Conservation (phyloP, 73 alveolate genomes). For the Breviolum minutum region DNA sequence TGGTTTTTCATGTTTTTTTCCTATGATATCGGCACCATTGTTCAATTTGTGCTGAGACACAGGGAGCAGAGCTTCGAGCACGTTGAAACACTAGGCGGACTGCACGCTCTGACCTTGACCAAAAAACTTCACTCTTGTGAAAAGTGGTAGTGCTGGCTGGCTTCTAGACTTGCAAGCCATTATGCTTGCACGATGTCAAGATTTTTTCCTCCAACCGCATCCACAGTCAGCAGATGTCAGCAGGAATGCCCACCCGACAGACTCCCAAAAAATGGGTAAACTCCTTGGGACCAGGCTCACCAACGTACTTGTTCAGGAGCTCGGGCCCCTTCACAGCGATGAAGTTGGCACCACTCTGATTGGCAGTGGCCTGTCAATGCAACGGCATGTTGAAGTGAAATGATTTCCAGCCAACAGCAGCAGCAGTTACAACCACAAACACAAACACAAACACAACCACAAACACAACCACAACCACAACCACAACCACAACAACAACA, state of each 20-base stretch:
- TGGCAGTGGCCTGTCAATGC: constrained; percentile 99
- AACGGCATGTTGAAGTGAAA: neutral
- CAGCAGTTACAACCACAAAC: neutral
- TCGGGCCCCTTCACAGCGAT: constrained; percentile 99
- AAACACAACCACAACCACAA: too few relatives aligned
- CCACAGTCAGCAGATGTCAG: neutral
- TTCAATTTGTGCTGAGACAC: neutral
- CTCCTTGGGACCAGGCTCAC: constrained; percentile 97
- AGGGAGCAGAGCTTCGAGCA: constrained; percentile 99
- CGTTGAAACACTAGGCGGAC: constrained; percentile 98
- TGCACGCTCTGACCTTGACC: constrained; percentile 98
- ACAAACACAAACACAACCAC: neutral
- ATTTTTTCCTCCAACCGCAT: too few relatives aligned
- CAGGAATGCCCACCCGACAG: too few relatives aligned
- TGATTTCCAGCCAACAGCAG: neutral
- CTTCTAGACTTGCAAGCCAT: too few relatives aligned
- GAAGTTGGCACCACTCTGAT: constrained; percentile 99
- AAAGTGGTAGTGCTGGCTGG: too few relatives aligned
- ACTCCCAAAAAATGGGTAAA: too few relatives aligned
- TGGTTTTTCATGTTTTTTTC: too few relatives aligned
- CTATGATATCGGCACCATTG: neutral
- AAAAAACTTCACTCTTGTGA: neutral
- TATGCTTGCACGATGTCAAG: too few relatives aligned
- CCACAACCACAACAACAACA: too few relatives aligned
- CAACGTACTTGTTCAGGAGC: constrained; percentile 99